These are phyloP conservation scores for Botryotinia globosa DNA, from an alignment of 2,329 filamentous ascomycete genomes.

Conservation along the genomic window DNA sequence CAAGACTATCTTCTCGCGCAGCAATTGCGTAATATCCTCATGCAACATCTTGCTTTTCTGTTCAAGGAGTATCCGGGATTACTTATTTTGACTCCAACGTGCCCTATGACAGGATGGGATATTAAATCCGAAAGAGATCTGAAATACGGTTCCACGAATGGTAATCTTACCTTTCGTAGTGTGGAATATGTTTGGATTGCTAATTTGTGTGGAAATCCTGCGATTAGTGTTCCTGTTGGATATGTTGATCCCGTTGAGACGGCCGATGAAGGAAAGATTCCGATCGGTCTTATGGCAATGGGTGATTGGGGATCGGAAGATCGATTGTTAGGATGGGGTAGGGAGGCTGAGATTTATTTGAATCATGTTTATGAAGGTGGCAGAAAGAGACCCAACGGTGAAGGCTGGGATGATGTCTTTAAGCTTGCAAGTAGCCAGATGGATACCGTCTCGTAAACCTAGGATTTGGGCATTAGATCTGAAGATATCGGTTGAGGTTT, in stretches of 20 bases:
- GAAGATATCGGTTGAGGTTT: neutral
- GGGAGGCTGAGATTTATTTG: conserved; percentile 55
- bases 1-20: conserved; percentile 71
- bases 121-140: conserved; percentile 59
- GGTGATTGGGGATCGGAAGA: conserved; percentile 67
- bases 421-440: conserved; percentile 37
- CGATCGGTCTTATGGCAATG: conserved; percentile 61
- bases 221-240: conserved; percentile 70
- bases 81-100: conserved; percentile 75
- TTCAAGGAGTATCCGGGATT: conserved; percentile 70
- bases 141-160: conserved; percentile 69
- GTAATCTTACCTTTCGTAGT: conserved; percentile 66
- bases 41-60: conserved; percentile 72
- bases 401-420: conserved; percentile 57
- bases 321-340: conserved; percentile 57
- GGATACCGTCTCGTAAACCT: neutral
- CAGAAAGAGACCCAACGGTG: conserved; percentile 46
- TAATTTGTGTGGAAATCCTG: conserved; percentile 77
- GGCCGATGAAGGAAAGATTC: conserved; percentile 52
- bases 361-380: conserved; percentile 48
- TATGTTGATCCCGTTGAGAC: conserved; percentile 48
- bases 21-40: conserved; percentile 69
- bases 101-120: conserved; percentile 69
- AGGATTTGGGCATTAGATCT: conserved; percentile 38
- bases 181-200: conserved; percentile 87